Evolutionary conservation across 2,329 filamentous ascomycete species (phyloP), one percentile per base, ranked within the genome.

Genomic region (Fusarium sp.): DNA sequence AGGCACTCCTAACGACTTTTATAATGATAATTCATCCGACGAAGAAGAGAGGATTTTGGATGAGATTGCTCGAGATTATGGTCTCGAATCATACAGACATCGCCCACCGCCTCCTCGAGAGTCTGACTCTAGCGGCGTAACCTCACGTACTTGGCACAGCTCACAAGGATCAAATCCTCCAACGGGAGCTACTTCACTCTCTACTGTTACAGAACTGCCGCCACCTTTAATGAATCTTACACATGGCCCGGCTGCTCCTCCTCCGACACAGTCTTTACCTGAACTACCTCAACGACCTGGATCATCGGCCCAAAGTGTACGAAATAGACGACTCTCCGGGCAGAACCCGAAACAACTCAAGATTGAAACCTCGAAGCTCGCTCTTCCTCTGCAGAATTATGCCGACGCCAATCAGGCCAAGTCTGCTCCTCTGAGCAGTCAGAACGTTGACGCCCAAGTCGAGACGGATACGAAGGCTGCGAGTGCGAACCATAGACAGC

Each of bases 51-150:
- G 91, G 38, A 87, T 94, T 58, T 81, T 98, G 53, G 95, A 98
- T 69, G 94, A 97, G 79, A 94, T 98, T 88, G 94, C 93, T 0
- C 90, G 89, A 71, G 94, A 93, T 58, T 95, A 94, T 80, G 89
- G 91, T 60, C 90, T 96, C 77, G 93, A 95, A 62, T 92, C 95
- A 62, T 97, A 97, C 22, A 68, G 68, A 18, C 56, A 62, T 87
- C 93, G 92, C 22, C 76, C 89, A 20, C 87, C 90, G 31, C 81
- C 93, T 27, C 92, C 93, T 38, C 89, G 94, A 65, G 92, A 95
- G 77, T 96, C 94, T 6, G 92, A 94, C 79, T 95, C 93, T 2
- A 97, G 93, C 83, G 90, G 90, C 18, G 88, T 92, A 73, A 94
- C 93, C n/a, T 88, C 89, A 60, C 89, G 89, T 69, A 94, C 93